A percentile compares a stretch with the other conserved stretches of the same genome.
Conservation (phyloP, 148 eudicot species). For the Vaccinium vitisidaea region DNA sequence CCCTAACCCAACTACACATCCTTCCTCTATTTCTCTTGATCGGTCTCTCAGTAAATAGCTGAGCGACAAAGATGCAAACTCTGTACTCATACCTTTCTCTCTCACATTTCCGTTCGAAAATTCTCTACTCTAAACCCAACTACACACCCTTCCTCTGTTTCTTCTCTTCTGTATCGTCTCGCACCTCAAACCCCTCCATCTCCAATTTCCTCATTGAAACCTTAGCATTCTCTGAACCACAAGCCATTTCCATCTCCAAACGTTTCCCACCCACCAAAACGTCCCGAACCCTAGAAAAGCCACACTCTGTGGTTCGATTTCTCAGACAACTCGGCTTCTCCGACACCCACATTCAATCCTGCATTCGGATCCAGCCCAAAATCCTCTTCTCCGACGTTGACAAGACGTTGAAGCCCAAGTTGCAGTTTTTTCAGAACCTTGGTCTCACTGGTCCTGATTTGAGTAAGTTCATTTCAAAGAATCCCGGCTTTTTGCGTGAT, state of each 20-base stretch:
- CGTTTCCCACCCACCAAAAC: background rate
- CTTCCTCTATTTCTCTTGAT: too few relatives aligned
- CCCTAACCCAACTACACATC: too few relatives aligned
- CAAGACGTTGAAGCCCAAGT: constrained; percentile 17
- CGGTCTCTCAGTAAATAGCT: too few relatives aligned
- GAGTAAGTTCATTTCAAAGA: constrained; percentile 9
- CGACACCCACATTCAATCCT: background rate
- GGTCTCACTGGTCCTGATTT: constrained; percentile 16
- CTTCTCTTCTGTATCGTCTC: constrained; percentile 4
- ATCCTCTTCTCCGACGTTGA: background rate
- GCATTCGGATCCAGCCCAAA: background rate
- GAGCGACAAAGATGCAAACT: too few relatives aligned
- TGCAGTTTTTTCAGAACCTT: constrained; percentile 8
- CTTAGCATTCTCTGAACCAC: background rate
- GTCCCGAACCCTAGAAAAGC: constrained; percentile 4
- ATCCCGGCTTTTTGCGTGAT: background rate
- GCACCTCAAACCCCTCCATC: background rate
- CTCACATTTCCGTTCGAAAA: background rate
- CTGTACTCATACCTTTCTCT: too few relatives aligned
- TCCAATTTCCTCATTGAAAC: background rate
- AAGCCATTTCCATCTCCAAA: background rate
- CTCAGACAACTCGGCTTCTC: background rate
- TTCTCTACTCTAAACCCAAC: background rate
- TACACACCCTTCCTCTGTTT: background rate
- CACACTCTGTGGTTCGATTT: constrained; percentile 11